Evolutionary conservation across 176 grass and related monocot species (phyloP).

Genomic region (Elaeis guineensis): DNA sequence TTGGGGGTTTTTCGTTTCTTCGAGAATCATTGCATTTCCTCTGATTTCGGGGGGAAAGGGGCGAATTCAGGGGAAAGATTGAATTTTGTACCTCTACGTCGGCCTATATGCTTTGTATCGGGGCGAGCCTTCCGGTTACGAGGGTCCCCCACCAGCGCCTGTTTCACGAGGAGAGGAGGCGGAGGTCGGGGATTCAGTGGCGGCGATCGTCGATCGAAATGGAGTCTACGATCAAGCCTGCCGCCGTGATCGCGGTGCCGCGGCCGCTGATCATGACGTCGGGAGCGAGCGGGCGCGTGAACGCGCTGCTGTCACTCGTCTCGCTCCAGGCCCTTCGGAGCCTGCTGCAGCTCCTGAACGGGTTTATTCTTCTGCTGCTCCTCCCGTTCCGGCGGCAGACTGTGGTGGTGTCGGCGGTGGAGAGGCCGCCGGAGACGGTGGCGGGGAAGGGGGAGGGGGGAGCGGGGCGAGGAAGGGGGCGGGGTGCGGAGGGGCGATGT

Average conservation of each 20-base stretch:
- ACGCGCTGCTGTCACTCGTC: not conserved
- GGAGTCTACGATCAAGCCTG: too few relatives aligned
- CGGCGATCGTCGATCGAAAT: too few relatives aligned
- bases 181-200: too few relatives aligned
- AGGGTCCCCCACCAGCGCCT: not conserved
- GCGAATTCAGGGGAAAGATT: too few relatives aligned
- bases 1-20: too few relatives aligned
- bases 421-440: not conserved
- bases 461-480: not conserved
- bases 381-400: slow-evolving; percentile 3
- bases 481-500: not conserved
- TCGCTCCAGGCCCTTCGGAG: not conserved
- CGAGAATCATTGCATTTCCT: too few relatives aligned
- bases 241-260: not conserved
- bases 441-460: not conserved
- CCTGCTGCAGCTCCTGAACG: slow-evolving; percentile 2
- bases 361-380: not conserved
- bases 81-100: too few relatives aligned
- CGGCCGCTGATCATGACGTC: not conserved
- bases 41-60: too few relatives aligned
- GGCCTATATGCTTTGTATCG: too few relatives aligned
- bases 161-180: too few relatives aligned
- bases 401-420: not conserved
- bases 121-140: not conserved
- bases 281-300: not conserved